Base-by-base conservation (phyloP, 768 basidiomycete genomes). In the Scleroderma bovista region DNA sequence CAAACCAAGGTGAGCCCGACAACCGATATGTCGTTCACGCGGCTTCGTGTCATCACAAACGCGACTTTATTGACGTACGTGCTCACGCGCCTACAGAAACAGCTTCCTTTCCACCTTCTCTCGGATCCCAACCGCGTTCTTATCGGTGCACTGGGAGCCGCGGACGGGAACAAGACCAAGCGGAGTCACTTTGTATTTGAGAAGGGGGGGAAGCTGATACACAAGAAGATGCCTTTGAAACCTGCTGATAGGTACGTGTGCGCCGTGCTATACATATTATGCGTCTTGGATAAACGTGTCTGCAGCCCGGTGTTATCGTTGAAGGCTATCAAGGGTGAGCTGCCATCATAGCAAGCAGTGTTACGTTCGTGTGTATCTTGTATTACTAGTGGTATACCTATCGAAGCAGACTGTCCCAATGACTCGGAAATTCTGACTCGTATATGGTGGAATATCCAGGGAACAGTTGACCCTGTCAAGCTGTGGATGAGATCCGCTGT, bases 131-230 rank as follows among this genome's bases (percentile, higher is more conserved):
- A 92, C 63, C 80, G 84, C 42, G 64, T 74, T 20, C 74, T 97
- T 26, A 89, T 97, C 56, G 75, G 77, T 31, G 86, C 83, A 2
- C 76, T 98, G 23, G 94, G 93, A 15, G 90, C 90, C 13, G 84
- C 77, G 0, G 80, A 79, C 32, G 83, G 84, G 9, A 88, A 84
- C 32, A 88, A 81, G 72, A 91, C 90, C 46, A 90, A 89, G 71
- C 81, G 94, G 13, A 93, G 89, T 56, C 93, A 95, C 67, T 96
- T 95, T 67, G 80, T 97, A 57, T 95, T 97, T 58, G 88, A 82
- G 57, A 88, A 89, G 66, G 93, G 91, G 6, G 94, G 93, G 1
- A 90, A 90, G 66, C 74, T 98, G 38, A 69, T 95, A 3, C 86
- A 94, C 15, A 89, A 83, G 71, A 83, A 82, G 61, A 71, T 90